Base-by-base conservation (phyloP, 23 red algal genomes). In the Gracilariopsis chorda region DNA sequence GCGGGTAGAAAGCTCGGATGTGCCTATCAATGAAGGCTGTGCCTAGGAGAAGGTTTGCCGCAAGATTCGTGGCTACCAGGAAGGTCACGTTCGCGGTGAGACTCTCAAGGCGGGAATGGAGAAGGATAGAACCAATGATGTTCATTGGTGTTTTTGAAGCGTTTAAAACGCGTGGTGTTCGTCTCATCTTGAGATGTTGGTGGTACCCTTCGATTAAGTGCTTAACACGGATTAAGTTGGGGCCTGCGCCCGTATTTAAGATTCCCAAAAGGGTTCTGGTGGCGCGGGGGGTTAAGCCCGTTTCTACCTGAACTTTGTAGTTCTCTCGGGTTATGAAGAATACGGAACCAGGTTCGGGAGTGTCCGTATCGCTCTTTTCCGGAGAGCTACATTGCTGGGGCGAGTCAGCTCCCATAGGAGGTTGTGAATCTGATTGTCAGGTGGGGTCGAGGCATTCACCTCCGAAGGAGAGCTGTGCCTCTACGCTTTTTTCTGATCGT, bases 171-270 rank as follows among this genome's bases (percentile, higher is more conserved):
- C 55, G 16, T 9, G 55, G 55, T 19, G 14, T 58, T 25, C 28
- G n/a, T 4, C 14, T 5, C 5, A 6, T 8, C 5, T 58, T 58
- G 5, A 58, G 14, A 17, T 8, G 4, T 24, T 19, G 53, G 4
- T 58, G n/a, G 14, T 8, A 58, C 14, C 53, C 53, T 3, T 4
- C 4, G 53, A 25, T 19, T 24, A 81, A 19, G 19, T 53, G 3
- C 37, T 81, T 81, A 29, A 58, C 77, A 56, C 58, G 51, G 27
- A 81, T 51, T 25, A 81, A 0, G 37, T 58, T 58, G 24, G 77
- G 77, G 6, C 77, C 77, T 23, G 47, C 48, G 25, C 77, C 48
- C 9, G 1, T 56, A 57, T 81, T 49, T 10, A 81, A 58, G 53
- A 59, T 9, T 59, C 55, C 55, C 55, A 59, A 27, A 9, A 59